These are phyloP conservation scores for Mycena olivaceomarginata DNA, from an alignment of 768 basidiomycete species.

Conservation along the genomic window DNA sequence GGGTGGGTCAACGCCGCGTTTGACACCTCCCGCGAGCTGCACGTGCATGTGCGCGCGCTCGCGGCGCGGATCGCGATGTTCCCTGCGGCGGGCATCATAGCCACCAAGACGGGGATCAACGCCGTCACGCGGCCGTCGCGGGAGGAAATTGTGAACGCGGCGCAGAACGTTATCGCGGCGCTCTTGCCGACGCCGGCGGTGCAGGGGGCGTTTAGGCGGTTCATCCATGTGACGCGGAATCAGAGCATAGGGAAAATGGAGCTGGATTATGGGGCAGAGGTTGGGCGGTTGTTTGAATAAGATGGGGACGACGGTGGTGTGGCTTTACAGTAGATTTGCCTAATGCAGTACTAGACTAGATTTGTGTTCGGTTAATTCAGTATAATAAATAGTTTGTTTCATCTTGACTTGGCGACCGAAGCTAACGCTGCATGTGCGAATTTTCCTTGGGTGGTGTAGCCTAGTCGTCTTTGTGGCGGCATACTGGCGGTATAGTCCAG, in stretches of 20 bases:
- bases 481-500: too few species aligned
- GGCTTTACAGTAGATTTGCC: too few species aligned
- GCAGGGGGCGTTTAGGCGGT: conserved; percentile 9
- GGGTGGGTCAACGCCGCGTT: conserved; percentile 34
- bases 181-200: background rate
- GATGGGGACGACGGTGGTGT: background rate
- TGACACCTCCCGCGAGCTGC: conserved; percentile 12
- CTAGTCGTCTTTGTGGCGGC: too few species aligned
- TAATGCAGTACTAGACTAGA: background rate
- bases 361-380: background rate
- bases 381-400: background rate
- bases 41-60: conserved; percentile 1
- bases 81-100: conserved; percentile 25
- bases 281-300: background rate
- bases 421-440: too few species aligned
- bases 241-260: conserved; percentile 29
- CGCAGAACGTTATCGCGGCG: conserved; percentile 22
- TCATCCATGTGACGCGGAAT: conserved; percentile 23
- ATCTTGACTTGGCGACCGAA: too few species aligned
- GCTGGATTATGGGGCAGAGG: conserved; percentile 20
- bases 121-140: conserved; percentile 21
- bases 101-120: conserved; percentile 24
- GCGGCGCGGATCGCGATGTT: conserved; percentile 34
- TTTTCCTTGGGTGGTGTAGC: too few species aligned
- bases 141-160: conserved; percentile 21